Conservation (phyloP, 805 yeast species). For the Pichia exigua region DNA sequence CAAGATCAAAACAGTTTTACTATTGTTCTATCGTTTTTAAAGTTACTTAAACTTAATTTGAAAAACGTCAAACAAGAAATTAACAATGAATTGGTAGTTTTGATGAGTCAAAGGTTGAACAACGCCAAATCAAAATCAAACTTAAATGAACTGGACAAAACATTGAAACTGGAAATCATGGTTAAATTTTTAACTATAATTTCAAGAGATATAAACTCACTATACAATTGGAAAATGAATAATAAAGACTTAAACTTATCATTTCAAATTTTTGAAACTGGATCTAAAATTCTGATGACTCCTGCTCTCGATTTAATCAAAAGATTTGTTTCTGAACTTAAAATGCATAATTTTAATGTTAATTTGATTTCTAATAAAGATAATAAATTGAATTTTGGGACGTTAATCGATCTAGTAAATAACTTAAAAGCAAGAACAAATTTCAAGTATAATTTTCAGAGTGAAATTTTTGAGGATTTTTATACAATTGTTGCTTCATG, state of each 20-base stretch:
- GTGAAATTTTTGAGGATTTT: constrained; percentile 19
- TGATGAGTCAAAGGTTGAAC: constrained; percentile 10
- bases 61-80: constrained; percentile 11
- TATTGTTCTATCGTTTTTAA: constrained; percentile 14
- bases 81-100: constrained; percentile 4
- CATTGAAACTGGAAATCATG: constrained; percentile 11
- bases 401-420: constrained; percentile 13
- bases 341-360: background rate
- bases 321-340: constrained; percentile 12
- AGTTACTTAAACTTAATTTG: constrained; percentile 13
- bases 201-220: constrained; percentile 18
- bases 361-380: constrained; percentile 5
- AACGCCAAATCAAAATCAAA: constrained; percentile 8
- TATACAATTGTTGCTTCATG: constrained; percentile 19
- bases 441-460: constrained; percentile 21
- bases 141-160: constrained; percentile 8
- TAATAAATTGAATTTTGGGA: constrained; percentile 8
- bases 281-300: constrained; percentile 13
- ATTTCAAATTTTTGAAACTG: constrained; percentile 15
- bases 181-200: constrained; percentile 15
- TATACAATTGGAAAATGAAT: constrained; percentile 21
- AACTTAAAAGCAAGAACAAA: constrained; percentile 14
- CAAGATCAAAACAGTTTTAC: constrained; percentile 18
- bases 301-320: constrained; percentile 18
- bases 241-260: constrained; percentile 17